A percentile compares a stretch with the other conserved stretches of the same genome.
These are phyloP conservation scores for Fusarium domesticum DNA, from an alignment of 2,329 filamentous ascomycete genomes.

Conservation along the genomic window DNA sequence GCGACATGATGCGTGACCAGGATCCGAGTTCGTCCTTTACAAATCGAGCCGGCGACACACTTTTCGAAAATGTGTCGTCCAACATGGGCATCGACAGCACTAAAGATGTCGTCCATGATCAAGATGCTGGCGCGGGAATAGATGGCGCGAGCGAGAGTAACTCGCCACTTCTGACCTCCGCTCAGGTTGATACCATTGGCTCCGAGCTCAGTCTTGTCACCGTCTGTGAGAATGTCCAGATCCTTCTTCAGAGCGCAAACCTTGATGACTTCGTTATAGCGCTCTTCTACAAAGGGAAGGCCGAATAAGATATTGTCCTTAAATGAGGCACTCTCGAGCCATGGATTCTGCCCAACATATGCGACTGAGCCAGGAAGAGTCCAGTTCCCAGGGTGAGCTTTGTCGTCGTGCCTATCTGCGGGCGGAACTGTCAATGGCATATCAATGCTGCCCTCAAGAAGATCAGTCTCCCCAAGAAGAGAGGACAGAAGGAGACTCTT, in stretches of 20 bases:
- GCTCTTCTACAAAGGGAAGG: constrained; percentile 63
- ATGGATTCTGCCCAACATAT: constrained; percentile 76
- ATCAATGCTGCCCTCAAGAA: constrained; percentile 60
- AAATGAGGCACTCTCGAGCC: constrained; percentile 81
- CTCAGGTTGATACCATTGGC: constrained; percentile 82
- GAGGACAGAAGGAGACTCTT: constrained; percentile 73
- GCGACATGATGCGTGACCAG: constrained; percentile 78
- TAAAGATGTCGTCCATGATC: constrained; percentile 81
- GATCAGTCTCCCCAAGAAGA: constrained; percentile 71
- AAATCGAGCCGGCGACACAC: constrained; percentile 69
- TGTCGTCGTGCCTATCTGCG: constrained; percentile 56
- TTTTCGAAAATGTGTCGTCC: constrained; percentile 76
- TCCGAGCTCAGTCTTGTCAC: constrained; percentile 77
- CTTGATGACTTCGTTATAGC: constrained; percentile 67
- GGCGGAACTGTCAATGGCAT: constrained; percentile 50
- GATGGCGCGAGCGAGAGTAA: constrained; percentile 74
- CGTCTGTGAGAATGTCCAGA: constrained; percentile 70
- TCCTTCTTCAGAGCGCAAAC: constrained; percentile 75
- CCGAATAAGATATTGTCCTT: constrained; percentile 78
- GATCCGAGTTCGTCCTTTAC: constrained; percentile 67
- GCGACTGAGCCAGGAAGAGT: constrained; percentile 67
- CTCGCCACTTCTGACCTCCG: constrained; percentile 79
- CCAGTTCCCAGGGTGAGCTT: constrained; percentile 65
- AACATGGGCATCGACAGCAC: constrained; percentile 77
- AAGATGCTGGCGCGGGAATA: constrained; percentile 77